Evolutionary conservation across 129 eudicot genomes (phyloP).

Genomic region (Silybum marianum): DNA sequence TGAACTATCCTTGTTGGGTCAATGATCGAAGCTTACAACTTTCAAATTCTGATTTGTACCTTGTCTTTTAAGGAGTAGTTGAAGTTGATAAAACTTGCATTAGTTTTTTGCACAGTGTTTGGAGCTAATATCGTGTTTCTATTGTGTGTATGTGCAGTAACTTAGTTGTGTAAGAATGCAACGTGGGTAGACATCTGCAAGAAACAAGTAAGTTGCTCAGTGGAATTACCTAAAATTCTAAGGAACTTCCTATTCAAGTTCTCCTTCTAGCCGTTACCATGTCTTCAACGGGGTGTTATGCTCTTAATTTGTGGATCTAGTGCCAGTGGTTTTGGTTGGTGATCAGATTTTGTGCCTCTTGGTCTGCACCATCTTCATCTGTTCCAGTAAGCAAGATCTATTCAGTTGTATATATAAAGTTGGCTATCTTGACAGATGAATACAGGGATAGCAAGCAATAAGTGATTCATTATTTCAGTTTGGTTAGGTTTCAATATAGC

Average conservation of each 20-base stretch:
- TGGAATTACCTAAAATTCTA: no score
- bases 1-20: conserved; percentile 60
- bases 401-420: no score
- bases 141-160: conserved; percentile 43
- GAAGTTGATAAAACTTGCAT: background rate
- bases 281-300: no score
- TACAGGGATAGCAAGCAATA: background rate
- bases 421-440: no score
- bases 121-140: conserved; percentile 5
- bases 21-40: conserved; percentile 25
- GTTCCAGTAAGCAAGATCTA: no score
- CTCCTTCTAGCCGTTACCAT: no score
- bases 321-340: no score
- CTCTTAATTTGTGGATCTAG: no score
- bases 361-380: no score
- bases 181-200: conserved; percentile 14
- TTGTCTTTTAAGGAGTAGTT: background rate
- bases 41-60: background rate
- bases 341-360: no score
- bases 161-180: conserved; percentile 62
- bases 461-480: no score
- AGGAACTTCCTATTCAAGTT: no score
- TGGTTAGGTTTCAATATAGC: background rate
- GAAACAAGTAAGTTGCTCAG: conserved; percentile 37
- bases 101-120: background rate